Percentiles rank a stretch among this genome's conserved stretches.
These are phyloP conservation scores for Rutstroemia sp. DNA, from an alignment of 2,329 filamentous ascomycete genomes.

Conservation along the genomic window DNA sequence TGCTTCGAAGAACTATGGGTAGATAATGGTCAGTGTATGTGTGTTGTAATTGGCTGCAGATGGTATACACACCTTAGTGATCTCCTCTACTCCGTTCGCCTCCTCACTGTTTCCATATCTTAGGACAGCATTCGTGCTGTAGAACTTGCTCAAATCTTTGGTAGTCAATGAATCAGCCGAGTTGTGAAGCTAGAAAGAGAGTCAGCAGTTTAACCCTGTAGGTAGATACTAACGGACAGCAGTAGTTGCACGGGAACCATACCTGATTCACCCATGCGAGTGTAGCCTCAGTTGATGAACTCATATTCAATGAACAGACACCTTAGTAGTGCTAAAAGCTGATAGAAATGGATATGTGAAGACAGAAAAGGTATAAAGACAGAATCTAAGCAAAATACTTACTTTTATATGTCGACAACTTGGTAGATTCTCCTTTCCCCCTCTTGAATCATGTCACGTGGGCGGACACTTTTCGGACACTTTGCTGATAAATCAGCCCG, in stretches of 20 bases:
- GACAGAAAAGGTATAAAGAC: no score
- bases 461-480: no score
- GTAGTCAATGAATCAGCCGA: slow-evolving; percentile 8
- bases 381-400: no score
- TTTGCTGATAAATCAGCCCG: no score
- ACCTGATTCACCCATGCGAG: background rate
- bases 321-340: background rate
- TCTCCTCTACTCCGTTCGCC: background rate
- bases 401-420: no score
- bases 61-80: background rate
- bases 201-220: background rate
- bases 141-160: slow-evolving; percentile 7
- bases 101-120: background rate
- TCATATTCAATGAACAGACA: background rate
- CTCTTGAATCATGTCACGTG: no score
- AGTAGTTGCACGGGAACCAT: background rate
- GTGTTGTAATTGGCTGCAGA: background rate
- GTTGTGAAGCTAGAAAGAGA: background rate
- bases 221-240: no score
- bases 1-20: background rate
- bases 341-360: no score
- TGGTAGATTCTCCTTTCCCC: no score
- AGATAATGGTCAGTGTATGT: background rate
- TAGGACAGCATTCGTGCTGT: slow-evolving; percentile 7
- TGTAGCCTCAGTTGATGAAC: background rate